Conservation (phyloP, 1,139 yeast genomes). For the Blastobotrys arbuscula region DNA sequence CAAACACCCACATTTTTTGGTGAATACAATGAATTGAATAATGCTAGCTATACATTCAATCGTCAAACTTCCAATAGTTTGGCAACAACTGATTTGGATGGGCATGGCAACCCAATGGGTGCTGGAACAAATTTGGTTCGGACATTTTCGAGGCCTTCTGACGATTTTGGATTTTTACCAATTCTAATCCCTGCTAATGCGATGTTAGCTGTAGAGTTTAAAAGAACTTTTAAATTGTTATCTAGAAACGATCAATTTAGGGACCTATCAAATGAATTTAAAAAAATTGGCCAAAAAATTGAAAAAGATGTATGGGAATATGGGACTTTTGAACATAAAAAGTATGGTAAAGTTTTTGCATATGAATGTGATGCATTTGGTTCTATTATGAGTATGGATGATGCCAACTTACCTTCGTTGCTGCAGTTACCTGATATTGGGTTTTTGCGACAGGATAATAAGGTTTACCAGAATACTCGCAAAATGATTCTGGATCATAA, state of each 20-base stretch:
- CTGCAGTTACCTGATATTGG: slow-evolving; percentile 80
- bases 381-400: slow-evolving; percentile 74
- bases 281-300: slow-evolving; percentile 41
- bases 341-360: slow-evolving; percentile 72
- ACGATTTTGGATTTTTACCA: slow-evolving; percentile 78
- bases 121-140: slow-evolving; percentile 65
- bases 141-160: slow-evolving; percentile 86
- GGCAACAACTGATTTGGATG: slow-evolving; percentile 73
- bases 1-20: slow-evolving; percentile 52
- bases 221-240: slow-evolving; percentile 28
- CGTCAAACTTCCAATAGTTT: slow-evolving; percentile 70
- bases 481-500: slow-evolving; percentile 60
- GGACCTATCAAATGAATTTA: slow-evolving; percentile 28
- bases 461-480: slow-evolving; percentile 70
- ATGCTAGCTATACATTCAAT: slow-evolving; percentile 53
- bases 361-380: slow-evolving; percentile 90
- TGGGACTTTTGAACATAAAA: slow-evolving; percentile 63
- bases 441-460: slow-evolving; percentile 46
- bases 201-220: slow-evolving; percentile 61
- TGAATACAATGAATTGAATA: slow-evolving; percentile 41
- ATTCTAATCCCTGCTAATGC: slow-evolving; percentile 84
- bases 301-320: slow-evolving; percentile 52
- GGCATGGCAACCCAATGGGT: slow-evolving; percentile 80
- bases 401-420: slow-evolving; percentile 82
- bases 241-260: slow-evolving; percentile 16